These are phyloP conservation scores for Rostrohypoxylon terebratum DNA, from an alignment of 495 filamentous ascomycete species.

Conservation along the genomic window DNA sequence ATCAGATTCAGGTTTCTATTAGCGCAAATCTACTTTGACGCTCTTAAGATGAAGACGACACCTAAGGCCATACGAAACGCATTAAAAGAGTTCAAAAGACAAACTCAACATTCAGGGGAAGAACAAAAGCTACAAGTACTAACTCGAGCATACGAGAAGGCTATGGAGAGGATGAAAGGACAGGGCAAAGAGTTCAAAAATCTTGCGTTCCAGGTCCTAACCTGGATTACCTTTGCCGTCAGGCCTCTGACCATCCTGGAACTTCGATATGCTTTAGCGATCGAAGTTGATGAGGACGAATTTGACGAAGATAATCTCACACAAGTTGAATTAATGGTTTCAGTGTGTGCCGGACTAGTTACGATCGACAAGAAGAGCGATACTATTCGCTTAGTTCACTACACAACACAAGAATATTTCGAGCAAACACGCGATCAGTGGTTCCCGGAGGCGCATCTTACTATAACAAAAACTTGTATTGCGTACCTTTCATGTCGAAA, in stretches of 20 bases:
- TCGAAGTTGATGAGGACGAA: constrained; percentile 43
- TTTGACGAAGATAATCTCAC: constrained; percentile 58
- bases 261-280: constrained; percentile 62
- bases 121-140: constrained; percentile 22
- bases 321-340: constrained; percentile 54
- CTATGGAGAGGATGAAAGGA: constrained; percentile 59
- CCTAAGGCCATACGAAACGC: constrained; percentile 49
- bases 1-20: constrained; percentile 63
- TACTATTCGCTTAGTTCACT: constrained; percentile 66
- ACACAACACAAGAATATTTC: constrained; percentile 26
- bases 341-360: constrained; percentile 66
- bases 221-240: background rate
- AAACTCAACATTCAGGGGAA: background rate
- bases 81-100: constrained; percentile 48
- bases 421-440: background rate
- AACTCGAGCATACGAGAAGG: constrained; percentile 57
- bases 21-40: constrained; percentile 62
- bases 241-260: constrained; percentile 54
- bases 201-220: constrained; percentile 21
- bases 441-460: background rate
- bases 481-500: background rate
- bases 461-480: background rate
- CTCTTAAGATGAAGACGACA: constrained; percentile 53
- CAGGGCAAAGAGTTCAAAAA: constrained; percentile 47
- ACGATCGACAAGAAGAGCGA: constrained; percentile 60